phyloP scores from a whole-genome alignment of 805 yeast species.

The Saturnispora gosingensis region DNA sequence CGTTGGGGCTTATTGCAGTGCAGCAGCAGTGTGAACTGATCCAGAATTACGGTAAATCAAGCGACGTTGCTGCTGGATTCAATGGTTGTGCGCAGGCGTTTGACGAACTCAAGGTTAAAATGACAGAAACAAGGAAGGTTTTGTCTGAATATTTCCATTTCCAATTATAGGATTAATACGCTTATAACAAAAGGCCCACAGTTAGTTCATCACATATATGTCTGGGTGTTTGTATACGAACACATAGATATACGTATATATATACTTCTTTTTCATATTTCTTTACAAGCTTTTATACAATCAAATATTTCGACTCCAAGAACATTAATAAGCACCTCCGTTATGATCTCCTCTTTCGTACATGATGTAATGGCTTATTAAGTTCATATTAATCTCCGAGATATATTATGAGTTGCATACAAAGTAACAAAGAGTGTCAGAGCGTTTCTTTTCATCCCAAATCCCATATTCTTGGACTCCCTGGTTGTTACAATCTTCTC shows the following conservation, averaged over 20 bases:
- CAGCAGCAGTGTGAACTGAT: constrained; percentile 87
- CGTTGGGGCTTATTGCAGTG: constrained; percentile 75
- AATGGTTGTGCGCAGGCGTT: constrained; percentile 45
- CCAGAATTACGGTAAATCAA: constrained; percentile 76
- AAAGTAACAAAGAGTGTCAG: too few relatives aligned
- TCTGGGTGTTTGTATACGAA: too few relatives aligned
- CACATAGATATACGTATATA: too few relatives aligned
- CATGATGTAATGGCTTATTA: too few relatives aligned
- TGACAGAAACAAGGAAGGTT: constrained; percentile 39
- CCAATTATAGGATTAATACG: constrained; percentile 14
- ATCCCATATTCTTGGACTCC: not conserved
- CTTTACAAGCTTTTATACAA: not conserved
- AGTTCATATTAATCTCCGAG: not conserved
- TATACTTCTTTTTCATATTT: not conserved
- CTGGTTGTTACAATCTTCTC: not conserved
- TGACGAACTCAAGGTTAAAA: constrained; percentile 41
- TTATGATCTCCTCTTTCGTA: too few relatives aligned
- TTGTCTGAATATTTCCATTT: constrained; percentile 44
- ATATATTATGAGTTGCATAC: not conserved
- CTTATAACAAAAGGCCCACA: not conserved
- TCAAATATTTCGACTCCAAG: not conserved
- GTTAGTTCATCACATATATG: too few relatives aligned
- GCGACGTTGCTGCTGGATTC: constrained; percentile 26
- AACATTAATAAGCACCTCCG: too few relatives aligned
- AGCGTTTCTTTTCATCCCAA: too few relatives aligned